Evolutionary conservation across 306 rosid species (phyloP).

Genomic region (Rosa chinensis): DNA sequence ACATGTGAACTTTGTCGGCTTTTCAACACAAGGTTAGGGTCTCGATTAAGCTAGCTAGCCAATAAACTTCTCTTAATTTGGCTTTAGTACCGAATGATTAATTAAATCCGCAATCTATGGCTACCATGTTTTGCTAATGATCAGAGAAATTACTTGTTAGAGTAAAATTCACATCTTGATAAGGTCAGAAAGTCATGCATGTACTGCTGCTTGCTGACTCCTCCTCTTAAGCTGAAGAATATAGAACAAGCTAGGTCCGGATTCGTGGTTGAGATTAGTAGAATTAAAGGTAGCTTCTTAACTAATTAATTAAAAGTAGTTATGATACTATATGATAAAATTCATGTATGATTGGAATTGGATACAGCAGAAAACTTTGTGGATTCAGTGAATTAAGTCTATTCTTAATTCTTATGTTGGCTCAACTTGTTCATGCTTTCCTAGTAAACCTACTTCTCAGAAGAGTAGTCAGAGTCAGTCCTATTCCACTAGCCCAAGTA

Average conservation of each 20-base stretch:
- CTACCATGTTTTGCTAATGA: not conserved
- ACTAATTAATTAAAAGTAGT: not conserved
- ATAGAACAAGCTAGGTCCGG: not conserved
- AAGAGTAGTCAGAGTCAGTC: conserved; percentile 2
- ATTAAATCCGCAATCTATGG: not conserved
- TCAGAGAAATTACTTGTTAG: not conserved
- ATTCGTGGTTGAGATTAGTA: not conserved
- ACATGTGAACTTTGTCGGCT: conserved; percentile 29
- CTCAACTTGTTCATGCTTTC: conserved; percentile 1
- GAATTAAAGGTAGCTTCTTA: conserved; percentile 1
- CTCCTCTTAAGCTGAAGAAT: not conserved
- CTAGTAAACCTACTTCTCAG: not conserved
- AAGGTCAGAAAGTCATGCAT: not conserved
- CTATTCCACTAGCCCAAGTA: not conserved
- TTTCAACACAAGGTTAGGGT: conserved; percentile 7
- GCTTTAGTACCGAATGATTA: not conserved
- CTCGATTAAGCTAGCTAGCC: not conserved
- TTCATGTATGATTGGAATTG: not conserved
- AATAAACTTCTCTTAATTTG: not conserved
- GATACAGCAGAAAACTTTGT: not conserved
- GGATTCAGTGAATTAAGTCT: conserved; percentile 17
- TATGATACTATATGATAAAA: not conserved
- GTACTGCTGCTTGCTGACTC: not conserved
- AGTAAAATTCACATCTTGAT: not conserved
- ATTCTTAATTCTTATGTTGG: not conserved